Percentiles rank a stretch among this genome's conserved stretches.
Conservation (phyloP, 495 filamentous ascomycete genomes). For the Podospora pseudocomata region DNA sequence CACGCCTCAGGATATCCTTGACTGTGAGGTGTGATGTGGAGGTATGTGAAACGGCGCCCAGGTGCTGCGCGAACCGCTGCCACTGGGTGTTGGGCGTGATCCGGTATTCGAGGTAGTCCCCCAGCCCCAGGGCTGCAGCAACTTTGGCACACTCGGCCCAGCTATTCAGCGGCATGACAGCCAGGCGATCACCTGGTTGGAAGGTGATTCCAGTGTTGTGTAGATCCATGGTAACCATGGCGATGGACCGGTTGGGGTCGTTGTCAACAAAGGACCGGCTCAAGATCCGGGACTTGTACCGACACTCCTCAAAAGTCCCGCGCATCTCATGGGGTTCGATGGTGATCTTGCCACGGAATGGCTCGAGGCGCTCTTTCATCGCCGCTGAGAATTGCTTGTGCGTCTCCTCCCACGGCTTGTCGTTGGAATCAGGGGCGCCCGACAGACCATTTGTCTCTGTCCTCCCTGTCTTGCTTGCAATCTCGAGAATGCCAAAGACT, state of each 20-base stretch:
- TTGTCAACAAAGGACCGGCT: constrained; percentile 42
- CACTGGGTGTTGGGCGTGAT: constrained; percentile 36
- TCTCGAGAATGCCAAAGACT: constrained; percentile 52
- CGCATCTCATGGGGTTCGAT: constrained; percentile 50
- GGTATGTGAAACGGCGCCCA: constrained; percentile 38
- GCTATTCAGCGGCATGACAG: constrained; percentile 50
- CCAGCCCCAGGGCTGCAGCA: constrained; percentile 43
- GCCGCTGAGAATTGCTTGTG: constrained; percentile 50
- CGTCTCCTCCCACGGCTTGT: constrained; percentile 48
- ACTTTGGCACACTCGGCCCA: constrained; percentile 49
- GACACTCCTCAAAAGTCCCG: constrained; percentile 50
- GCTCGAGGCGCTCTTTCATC: constrained; percentile 51
- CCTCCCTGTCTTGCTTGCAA: constrained; percentile 49
- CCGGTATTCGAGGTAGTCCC: constrained; percentile 35
- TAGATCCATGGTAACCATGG: constrained; percentile 45
- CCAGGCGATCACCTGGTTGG: constrained; percentile 47
- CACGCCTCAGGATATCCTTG: constrained; percentile 47
- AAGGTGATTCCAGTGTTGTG: constrained; percentile 48
- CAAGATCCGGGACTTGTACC: constrained; percentile 42
- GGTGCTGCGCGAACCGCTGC: constrained; percentile 45
- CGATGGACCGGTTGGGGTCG: constrained; percentile 43
- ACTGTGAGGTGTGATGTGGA: constrained; percentile 35
- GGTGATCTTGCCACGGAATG: constrained; percentile 39
- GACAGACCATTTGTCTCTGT: constrained; percentile 50
- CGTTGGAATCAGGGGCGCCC: constrained; percentile 38